These are phyloP conservation scores for Chalara sp. DNA, from an alignment of 2,329 filamentous ascomycete species.

Conservation along the genomic window DNA sequence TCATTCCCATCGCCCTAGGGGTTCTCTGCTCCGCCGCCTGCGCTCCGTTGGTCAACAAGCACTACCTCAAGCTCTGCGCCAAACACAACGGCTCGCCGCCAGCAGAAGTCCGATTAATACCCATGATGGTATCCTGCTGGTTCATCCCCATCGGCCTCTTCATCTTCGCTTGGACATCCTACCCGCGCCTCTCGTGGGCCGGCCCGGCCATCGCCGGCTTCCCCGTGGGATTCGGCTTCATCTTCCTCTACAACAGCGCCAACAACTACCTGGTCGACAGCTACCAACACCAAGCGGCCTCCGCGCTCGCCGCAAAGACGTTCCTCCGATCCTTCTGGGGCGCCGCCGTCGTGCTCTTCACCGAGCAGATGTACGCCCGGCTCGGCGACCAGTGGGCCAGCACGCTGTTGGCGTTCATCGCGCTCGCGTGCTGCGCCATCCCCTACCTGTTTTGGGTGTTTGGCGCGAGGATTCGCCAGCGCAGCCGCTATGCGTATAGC, in stretches of 20 bases:
- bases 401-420: conserved; percentile 65
- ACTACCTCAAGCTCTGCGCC: conserved; percentile 60
- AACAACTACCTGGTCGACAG: conserved; percentile 56
- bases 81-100: conserved; percentile 67
- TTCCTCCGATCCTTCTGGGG: conserved; percentile 77
- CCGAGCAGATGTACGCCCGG: conserved; percentile 70
- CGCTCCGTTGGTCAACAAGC: conserved; percentile 69
- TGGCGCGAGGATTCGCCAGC: conserved; percentile 62
- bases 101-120: conserved; percentile 70
- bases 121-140: conserved; percentile 76
- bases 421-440: conserved; percentile 71
- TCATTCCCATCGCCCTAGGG: conserved; percentile 74
- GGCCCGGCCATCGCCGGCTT: conserved; percentile 52
- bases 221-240: conserved; percentile 57
- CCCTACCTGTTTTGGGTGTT: conserved; percentile 78
- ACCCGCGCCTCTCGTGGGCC: conserved; percentile 46
- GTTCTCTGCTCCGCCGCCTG: conserved; percentile 61
- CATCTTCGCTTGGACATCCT: conserved; percentile 62
- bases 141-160: conserved; percentile 61
- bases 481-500: conserved; percentile 68
- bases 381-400: conserved; percentile 72
- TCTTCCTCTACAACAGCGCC: conserved; percentile 56
- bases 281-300: conserved; percentile 70
- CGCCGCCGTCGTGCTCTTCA: conserved; percentile 71
- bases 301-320: conserved; percentile 75